phyloP scores from a whole-genome alignment of 805 yeast species.

The Monosporozyma yasuniensis region DNA sequence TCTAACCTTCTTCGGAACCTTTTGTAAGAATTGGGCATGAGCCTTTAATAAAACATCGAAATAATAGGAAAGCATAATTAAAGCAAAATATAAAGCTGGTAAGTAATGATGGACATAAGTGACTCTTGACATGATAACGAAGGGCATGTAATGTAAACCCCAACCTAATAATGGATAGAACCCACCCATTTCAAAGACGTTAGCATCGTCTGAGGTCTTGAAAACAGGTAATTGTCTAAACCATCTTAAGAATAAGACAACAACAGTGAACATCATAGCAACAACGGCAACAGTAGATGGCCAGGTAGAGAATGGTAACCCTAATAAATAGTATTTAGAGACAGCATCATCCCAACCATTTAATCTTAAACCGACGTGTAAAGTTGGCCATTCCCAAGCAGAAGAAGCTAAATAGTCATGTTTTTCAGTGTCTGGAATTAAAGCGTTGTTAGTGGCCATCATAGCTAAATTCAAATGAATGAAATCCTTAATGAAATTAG shows the following conservation, averaged over 20 bases:
- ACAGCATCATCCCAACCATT: slow-evolving; percentile 59
- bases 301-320: slow-evolving; percentile 76
- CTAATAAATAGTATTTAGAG: slow-evolving; percentile 55
- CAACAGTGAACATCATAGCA: slow-evolving; percentile 40
- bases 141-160: slow-evolving; percentile 84
- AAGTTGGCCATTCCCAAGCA: slow-evolving; percentile 88
- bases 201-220: slow-evolving; percentile 32
- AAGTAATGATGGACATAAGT: slow-evolving; percentile 94
- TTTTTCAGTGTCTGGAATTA: slow-evolving; percentile 71
- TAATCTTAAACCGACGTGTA: slow-evolving; percentile 66
- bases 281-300: slow-evolving; percentile 56
- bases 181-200: slow-evolving; percentile 58
- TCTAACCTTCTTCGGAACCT: slow-evolving; percentile 18
- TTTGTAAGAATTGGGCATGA: slow-evolving; percentile 2
- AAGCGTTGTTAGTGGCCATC: slow-evolving; percentile 89
- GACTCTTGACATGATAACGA: slow-evolving; percentile 90
- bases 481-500: slow-evolving; percentile 66
- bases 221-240: slow-evolving; percentile 61
- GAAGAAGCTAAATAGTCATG: slow-evolving; percentile 61
- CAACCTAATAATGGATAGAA: slow-evolving; percentile 79
- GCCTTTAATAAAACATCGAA: slow-evolving; percentile 37
- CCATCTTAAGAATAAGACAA: slow-evolving; percentile 44
- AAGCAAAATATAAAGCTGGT: slow-evolving; percentile 87
- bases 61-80: slow-evolving; percentile 47
- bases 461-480: slow-evolving; percentile 69